Conservation (phyloP, 108 stramenopile genomes). For the Pelagomonas calceolata region DNA sequence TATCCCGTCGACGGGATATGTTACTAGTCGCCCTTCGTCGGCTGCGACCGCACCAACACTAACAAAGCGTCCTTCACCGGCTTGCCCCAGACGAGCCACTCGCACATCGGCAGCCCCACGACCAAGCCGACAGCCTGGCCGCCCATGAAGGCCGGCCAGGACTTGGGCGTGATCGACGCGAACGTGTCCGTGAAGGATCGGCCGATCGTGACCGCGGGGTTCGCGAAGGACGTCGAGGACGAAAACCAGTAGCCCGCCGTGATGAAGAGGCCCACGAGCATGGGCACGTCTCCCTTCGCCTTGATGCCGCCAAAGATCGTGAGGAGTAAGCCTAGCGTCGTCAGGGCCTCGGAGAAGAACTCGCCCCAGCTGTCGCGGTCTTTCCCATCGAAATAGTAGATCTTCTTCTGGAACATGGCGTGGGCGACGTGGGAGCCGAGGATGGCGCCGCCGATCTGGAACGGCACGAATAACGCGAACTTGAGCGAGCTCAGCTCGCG, state of each 20-base stretch:
- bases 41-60: too few relatives aligned
- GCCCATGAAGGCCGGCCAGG: background rate
- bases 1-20: too few relatives aligned
- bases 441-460: constrained; percentile 25
- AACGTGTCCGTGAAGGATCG: constrained; percentile 24
- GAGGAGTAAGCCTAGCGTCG: constrained; percentile 21
- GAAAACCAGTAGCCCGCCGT: constrained; percentile 36
- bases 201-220: constrained; percentile 36
- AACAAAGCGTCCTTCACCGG: too few relatives aligned
- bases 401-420: too few relatives aligned
- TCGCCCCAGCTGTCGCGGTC: constrained; percentile 19
- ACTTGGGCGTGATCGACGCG: background rate
- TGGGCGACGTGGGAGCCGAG: constrained; percentile 7
- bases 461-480: constrained; percentile 8
- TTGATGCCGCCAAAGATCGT: constrained; percentile 26
- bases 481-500: constrained; percentile 6
- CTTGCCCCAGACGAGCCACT: too few relatives aligned
- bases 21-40: too few relatives aligned
- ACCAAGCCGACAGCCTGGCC: too few relatives aligned
- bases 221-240: constrained; percentile 27
- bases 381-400: constrained; percentile 12
- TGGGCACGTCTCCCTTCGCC: constrained; percentile 22
- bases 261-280: constrained; percentile 23
- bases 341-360: constrained; percentile 25
- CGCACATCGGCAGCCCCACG: too few relatives aligned